These are phyloP conservation scores for Boechera divaricarpa DNA, from an alignment of 345 rosid genomes.

Conservation along the genomic window DNA sequence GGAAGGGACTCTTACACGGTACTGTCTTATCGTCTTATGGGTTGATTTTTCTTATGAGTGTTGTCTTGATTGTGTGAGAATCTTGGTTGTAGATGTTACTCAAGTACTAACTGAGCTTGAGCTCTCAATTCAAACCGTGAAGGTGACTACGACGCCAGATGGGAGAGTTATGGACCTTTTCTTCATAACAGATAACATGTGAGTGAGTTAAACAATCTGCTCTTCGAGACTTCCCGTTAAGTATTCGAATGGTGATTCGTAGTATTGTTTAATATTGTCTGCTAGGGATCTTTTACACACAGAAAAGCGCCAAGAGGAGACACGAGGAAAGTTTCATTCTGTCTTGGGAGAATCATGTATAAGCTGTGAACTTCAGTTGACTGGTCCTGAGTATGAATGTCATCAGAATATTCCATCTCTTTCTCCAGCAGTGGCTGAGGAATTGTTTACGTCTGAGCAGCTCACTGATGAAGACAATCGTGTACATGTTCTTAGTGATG, in stretches of 20 bases:
- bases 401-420: slow-evolving; percentile 61
- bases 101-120: slow-evolving; percentile 81
- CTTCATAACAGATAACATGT: slow-evolving; percentile 82
- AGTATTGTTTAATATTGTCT: neutral
- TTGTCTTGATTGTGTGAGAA: slow-evolving; percentile 25
- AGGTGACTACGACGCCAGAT: slow-evolving; percentile 86
- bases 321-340: slow-evolving; percentile 60
- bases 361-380: slow-evolving; percentile 78
- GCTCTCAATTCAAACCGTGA: slow-evolving; percentile 81
- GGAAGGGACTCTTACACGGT: slow-evolving; percentile 80
- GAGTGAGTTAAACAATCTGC: slow-evolving; percentile 37
- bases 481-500: slow-evolving; percentile 66
- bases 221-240: neutral
- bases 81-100: slow-evolving; percentile 68
- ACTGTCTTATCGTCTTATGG: slow-evolving; percentile 24
- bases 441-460: slow-evolving; percentile 57
- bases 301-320: slow-evolving; percentile 61
- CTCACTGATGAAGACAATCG: slow-evolving; percentile 57
- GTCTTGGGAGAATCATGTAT: slow-evolving; percentile 77
- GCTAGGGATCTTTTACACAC: slow-evolving; percentile 77
- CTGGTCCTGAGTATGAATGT: slow-evolving; percentile 68
- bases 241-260: neutral
- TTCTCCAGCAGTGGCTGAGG: slow-evolving; percentile 62
- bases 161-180: slow-evolving; percentile 83
- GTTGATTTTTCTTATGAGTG: neutral